Evolutionary conservation across 495 filamentous ascomycete genomes (phyloP).

Genomic region (Acidiella bohemica): DNA sequence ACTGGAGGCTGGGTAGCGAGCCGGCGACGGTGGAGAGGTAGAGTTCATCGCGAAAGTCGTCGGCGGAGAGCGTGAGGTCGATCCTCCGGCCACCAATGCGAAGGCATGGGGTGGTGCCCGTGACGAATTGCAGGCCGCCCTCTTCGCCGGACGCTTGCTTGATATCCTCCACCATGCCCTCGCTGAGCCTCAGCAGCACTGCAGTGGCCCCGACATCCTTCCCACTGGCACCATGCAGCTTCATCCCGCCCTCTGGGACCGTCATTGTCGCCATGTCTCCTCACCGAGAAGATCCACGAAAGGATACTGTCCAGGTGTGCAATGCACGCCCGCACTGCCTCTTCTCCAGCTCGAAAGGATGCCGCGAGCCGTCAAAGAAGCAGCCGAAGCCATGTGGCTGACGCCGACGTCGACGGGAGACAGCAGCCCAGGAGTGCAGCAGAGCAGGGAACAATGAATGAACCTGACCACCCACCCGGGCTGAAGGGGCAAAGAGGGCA

Average conservation of each 20-base stretch:
- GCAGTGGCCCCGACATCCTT: slow-evolving; percentile 2
- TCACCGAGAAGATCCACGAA: no score
- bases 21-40: slow-evolving; percentile 6
- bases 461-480: no score
- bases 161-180: slow-evolving; percentile 11
- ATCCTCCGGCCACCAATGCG: slow-evolving; percentile 15
- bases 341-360: no score
- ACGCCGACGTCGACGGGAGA: no score
- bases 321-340: no score
- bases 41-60: slow-evolving; percentile 18
- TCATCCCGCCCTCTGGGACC: slow-evolving; percentile 6
- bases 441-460: no score
- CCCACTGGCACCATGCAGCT: slow-evolving; percentile 3
- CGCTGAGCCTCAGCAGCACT: slow-evolving; percentile 7
- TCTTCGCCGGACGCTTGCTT: slow-evolving; percentile 6
- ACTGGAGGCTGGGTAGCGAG: slow-evolving; percentile 18
- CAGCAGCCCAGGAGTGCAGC: no score
- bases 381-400: no score
- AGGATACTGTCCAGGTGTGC: no score
- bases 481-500: no score
- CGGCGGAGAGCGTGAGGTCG: slow-evolving; percentile 12
- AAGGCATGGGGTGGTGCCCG: slow-evolving; percentile 15
- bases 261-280: slow-evolving; percentile 1
- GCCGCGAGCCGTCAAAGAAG: no score
- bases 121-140: slow-evolving; percentile 11